These are phyloP conservation scores for Nidularia sp. DNA, from an alignment of 768 basidiomycete genomes.

Conservation along the genomic window DNA sequence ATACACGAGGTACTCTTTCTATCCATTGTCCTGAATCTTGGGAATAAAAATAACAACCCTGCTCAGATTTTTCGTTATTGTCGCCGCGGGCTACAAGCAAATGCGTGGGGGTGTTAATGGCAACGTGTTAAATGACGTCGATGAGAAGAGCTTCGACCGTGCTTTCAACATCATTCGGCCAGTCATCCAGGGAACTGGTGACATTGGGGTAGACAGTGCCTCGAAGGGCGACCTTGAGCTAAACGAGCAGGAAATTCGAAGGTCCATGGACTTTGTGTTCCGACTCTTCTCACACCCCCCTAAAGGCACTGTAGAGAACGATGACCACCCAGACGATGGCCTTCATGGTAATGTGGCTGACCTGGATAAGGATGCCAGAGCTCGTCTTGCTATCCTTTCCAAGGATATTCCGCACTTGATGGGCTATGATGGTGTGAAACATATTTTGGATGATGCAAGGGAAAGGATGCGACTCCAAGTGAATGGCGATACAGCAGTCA, in stretches of 20 bases:
- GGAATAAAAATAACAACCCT: background rate
- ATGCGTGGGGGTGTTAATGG: slow-evolving; percentile 32
- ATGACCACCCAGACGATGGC: background rate
- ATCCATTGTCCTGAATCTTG: background rate
- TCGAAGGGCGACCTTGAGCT: background rate
- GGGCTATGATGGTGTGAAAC: background rate
- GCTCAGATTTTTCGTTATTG: slow-evolving; percentile 40
- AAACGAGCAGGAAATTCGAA: background rate
- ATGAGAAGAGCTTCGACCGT: slow-evolving; percentile 43
- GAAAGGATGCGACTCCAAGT: background rate
- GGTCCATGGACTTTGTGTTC: background rate
- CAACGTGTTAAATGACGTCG: slow-evolving; percentile 36
- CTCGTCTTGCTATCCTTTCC: background rate
- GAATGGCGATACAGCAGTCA: background rate
- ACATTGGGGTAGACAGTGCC: slow-evolving; percentile 10
- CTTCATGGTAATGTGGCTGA: background rate
- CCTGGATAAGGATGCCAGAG: background rate
- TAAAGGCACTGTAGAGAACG: too few relatives aligned
- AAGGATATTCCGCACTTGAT: background rate
- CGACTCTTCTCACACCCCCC: background rate
- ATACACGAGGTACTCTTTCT: slow-evolving; percentile 24
- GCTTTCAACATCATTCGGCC: slow-evolving; percentile 43
- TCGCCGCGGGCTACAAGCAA: slow-evolving; percentile 45
- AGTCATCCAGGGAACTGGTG: slow-evolving; percentile 21
- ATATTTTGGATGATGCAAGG: background rate